Base-by-base conservation (phyloP, 768 basidiomycete genomes). In the Clathrus columnatus region DNA sequence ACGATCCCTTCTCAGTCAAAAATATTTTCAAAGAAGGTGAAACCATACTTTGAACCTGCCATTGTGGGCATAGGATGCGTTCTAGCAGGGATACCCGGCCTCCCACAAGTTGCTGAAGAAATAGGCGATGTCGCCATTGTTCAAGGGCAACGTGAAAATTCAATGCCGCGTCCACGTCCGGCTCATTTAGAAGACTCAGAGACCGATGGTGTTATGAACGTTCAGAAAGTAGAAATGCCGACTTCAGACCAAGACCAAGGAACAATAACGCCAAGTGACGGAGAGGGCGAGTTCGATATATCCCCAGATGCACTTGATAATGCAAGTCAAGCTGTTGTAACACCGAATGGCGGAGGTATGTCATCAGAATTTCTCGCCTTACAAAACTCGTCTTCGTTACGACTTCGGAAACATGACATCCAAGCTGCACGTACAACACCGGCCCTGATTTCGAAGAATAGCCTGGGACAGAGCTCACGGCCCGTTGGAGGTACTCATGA, bases 51-150 rank as follows among this genome's bases (percentile, higher is more conserved):
- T 18, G 79, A 83, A 57, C 85, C 95, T 11, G 81, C 85, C 0
- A 60, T 97, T 27, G 82, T 95, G 41, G 96, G 96, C 5, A 79
- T 98, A 55, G 87, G 91, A 36, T 75, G 88, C 55, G 68, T 95
- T 14, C 69, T 92, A 27, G 91, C 91, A 14, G 86, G 87, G 27
- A 73, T 73, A 24, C 84, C 87, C 2, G 91, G 76, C 6, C 77
- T 96, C 77, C 92, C 91, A 1, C 66, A 69, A 20, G 72, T 97
- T 27, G 81, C 84, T 0, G 75, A 80, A n/a, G 69, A 82, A 3
- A 81, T 86, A 67, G 93, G 94, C 4, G 71, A 86, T 58, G 85
- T 95, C 49, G 88, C 91, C 1, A 72, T 98, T 49, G 91, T 91
- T 61, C 95, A 98, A 70, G 94, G 94, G 1, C 77, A 91, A 17